phyloP scores from a whole-genome alignment of 495 filamentous ascomycete species.

The Aspergillus campestris region DNA sequence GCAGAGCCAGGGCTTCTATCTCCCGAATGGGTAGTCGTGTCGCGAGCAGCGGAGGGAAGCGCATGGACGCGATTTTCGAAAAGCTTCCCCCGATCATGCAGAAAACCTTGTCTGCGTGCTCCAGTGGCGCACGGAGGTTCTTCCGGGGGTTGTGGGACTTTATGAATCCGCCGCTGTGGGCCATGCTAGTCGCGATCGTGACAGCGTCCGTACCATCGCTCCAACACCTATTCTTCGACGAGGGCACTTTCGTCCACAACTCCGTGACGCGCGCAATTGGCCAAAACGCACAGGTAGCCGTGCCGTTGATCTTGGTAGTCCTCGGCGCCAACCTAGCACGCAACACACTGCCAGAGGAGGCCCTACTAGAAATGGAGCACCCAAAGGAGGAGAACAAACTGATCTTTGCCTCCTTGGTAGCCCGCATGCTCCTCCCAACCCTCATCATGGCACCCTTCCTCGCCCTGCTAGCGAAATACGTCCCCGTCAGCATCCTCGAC shows the following conservation, averaged over 20 bases:
- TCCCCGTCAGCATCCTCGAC: slow-evolving; percentile 88
- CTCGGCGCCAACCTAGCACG: slow-evolving; percentile 84
- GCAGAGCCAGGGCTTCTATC: slow-evolving; percentile 17
- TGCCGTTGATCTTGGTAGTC: slow-evolving; percentile 94
- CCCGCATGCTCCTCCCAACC: slow-evolving; percentile 87
- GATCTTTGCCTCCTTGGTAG: slow-evolving; percentile 75
- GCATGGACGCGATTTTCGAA: slow-evolving; percentile 22
- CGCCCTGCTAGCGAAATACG: slow-evolving; percentile 82
- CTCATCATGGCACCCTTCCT: slow-evolving; percentile 90
- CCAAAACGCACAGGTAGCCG: slow-evolving; percentile 82
- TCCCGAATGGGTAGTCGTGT: slow-evolving; percentile 11
- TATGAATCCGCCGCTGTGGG: slow-evolving; percentile 98
- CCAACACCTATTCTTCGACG: slow-evolving; percentile 77
- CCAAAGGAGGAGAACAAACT: slow-evolving; percentile 66
- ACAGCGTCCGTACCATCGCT: slow-evolving; percentile 84
- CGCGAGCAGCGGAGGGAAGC: slow-evolving; percentile 15
- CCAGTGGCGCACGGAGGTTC: slow-evolving; percentile 41
- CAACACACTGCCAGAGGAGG: slow-evolving; percentile 56
- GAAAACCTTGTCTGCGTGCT: slow-evolving; percentile 36
- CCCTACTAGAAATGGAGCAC: slow-evolving; percentile 46
- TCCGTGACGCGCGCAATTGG: slow-evolving; percentile 81
- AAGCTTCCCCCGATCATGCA: slow-evolving; percentile 54
- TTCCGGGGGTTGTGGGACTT: slow-evolving; percentile 69
- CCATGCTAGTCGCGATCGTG: slow-evolving; percentile 82
- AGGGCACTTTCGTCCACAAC: slow-evolving; percentile 86